Evolutionary conservation across 1,284 basidiomycete species (phyloP).

Genomic region (Phylloporus sp.): DNA sequence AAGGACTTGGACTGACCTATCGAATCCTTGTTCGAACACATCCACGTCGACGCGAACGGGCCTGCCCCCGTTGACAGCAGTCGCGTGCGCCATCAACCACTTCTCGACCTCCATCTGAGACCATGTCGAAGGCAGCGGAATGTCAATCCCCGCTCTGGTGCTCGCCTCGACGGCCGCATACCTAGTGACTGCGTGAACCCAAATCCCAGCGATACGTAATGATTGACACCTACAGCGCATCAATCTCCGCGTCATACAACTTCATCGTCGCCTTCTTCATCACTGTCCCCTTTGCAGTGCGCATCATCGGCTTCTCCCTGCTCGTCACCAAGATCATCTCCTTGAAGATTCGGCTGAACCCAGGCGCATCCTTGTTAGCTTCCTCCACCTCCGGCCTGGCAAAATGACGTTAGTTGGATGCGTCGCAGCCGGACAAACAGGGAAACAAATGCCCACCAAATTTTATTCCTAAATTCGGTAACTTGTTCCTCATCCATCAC

Average conservation of each 20-base stretch:
- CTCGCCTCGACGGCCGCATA: conserved; percentile 24
- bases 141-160: conserved; percentile 13
- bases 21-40: conserved; percentile 34
- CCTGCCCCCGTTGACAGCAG: conserved; percentile 24
- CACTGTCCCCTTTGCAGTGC: conserved; percentile 35
- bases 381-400: conserved; percentile 1
- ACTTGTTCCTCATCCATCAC: background rate
- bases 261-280: conserved; percentile 30
- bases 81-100: conserved; percentile 33
- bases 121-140: conserved; percentile 26
- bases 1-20: conserved; percentile 24
- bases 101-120: conserved; percentile 19
- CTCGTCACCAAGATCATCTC: conserved; percentile 36
- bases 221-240: conserved; percentile 19
- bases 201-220: no score
- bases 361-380: conserved; percentile 38
- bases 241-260: conserved; percentile 33
- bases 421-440: no score
- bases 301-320: conserved; percentile 30
- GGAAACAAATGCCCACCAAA: conserved; percentile 11
- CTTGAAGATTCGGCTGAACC: conserved; percentile 40
- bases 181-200: background rate
- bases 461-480: conserved; percentile 1
- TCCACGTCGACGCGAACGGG: conserved; percentile 17
- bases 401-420: background rate